These are phyloP conservation scores for Pleurotus citrinopileatus DNA, from an alignment of 768 basidiomycete species.

Conservation along the genomic window DNA sequence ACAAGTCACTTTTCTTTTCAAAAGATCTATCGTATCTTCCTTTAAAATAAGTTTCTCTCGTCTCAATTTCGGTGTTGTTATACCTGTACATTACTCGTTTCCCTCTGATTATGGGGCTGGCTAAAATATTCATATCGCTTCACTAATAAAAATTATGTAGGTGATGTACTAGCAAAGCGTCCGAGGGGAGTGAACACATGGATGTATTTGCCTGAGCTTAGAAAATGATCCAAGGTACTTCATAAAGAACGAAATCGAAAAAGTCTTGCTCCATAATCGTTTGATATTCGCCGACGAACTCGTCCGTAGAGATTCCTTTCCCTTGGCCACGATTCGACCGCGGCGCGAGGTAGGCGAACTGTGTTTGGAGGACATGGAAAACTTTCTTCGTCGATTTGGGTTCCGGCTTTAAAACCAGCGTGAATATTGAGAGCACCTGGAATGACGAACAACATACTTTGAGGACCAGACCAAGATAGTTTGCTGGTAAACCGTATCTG, in stretches of 20 bases:
- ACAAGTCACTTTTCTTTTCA: slow-evolving; percentile 12
- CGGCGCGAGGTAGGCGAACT: slow-evolving; percentile 82
- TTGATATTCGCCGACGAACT: slow-evolving; percentile 89
- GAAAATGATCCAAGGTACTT: slow-evolving; percentile 86
- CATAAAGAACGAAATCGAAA: slow-evolving; percentile 92
- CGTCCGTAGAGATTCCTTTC: slow-evolving; percentile 47
- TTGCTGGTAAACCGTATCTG: slow-evolving; percentile 91
- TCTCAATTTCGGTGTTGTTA: slow-evolving; percentile 30
- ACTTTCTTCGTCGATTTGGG: slow-evolving; percentile 80
- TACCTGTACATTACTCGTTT: slow-evolving; percentile 27
- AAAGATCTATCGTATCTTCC: slow-evolving; percentile 9
- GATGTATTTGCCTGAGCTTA: slow-evolving; percentile 29
- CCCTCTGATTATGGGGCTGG: slow-evolving; percentile 38
- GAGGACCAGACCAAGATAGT: slow-evolving; percentile 78
- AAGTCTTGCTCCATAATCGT: slow-evolving; percentile 93
- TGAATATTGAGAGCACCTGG: not conserved
- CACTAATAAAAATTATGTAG: slow-evolving; percentile 46
- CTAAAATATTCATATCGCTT: slow-evolving; percentile 61
- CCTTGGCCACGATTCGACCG: slow-evolving; percentile 51
- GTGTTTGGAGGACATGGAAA: slow-evolving; percentile 64
- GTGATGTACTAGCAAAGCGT: slow-evolving; percentile 18
- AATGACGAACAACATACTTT: slow-evolving; percentile 48
- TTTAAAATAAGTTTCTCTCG: slow-evolving; percentile 13
- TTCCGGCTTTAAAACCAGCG: slow-evolving; percentile 68
- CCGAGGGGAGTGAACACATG: not conserved